These are phyloP conservation scores for Xylaria longipes DNA, from an alignment of 495 filamentous ascomycete species.

Conservation along the genomic window DNA sequence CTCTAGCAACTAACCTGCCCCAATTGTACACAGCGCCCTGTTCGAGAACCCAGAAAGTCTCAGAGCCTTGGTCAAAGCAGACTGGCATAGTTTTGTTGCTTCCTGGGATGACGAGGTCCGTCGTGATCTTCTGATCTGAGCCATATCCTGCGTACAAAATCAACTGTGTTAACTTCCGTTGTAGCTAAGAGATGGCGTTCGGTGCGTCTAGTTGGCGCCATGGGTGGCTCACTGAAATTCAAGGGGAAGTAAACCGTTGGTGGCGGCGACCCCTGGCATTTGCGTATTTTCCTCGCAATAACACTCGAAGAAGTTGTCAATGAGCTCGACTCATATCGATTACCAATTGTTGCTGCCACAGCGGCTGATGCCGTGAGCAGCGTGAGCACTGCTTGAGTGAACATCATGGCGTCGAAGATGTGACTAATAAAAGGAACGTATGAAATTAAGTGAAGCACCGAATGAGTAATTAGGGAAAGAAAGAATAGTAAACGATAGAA, in stretches of 20 bases:
- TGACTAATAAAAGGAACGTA: neutral
- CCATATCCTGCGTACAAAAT: conserved; percentile 5
- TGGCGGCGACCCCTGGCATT: neutral
- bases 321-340: neutral
- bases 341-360: neutral
- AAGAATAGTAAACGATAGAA: neutral
- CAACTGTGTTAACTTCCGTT: neutral
- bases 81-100: conserved; percentile 22
- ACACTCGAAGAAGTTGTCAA: neutral
- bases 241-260: conserved; percentile 22
- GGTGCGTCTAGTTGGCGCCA: neutral
- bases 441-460: neutral
- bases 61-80: conserved; percentile 23
- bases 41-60: conserved; percentile 19
- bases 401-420: neutral
- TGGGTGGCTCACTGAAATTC: conserved; percentile 12
- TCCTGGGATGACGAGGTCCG: conserved; percentile 18
- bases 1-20: no score
- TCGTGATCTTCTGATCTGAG: conserved; percentile 18
- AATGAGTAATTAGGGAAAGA: neutral
- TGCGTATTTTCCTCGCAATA: conserved; percentile 6
- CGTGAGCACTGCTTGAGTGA: neutral
- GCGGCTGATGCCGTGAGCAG: conserved; percentile 7
- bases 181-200: neutral
- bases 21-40: conserved; percentile 21